These are phyloP conservation scores for Cryptococcus amylolentus DNA, from an alignment of 1,284 basidiomycete species.

Conservation along the genomic window DNA sequence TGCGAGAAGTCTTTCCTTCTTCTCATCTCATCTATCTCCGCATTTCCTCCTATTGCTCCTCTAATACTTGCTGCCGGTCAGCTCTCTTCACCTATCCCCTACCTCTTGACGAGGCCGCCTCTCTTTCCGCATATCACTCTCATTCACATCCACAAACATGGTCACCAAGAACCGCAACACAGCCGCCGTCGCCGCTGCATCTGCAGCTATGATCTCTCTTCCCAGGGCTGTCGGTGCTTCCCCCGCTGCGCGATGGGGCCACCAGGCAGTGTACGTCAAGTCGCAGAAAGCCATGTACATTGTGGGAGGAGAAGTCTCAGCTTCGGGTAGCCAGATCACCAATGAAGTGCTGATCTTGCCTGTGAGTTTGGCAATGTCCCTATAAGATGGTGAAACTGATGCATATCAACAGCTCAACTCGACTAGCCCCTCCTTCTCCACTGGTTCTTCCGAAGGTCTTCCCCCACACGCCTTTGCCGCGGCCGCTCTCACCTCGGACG, in stretches of 20 bases:
- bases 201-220: constrained; percentile 11
- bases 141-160: not conserved
- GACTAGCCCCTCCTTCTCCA: constrained; percentile 34
- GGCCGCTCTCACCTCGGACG: constrained; percentile 26
- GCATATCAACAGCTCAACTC: constrained; percentile 32
- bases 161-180: not conserved
- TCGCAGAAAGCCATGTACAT: constrained; percentile 44
- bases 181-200: not conserved
- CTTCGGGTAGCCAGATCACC: constrained; percentile 36
- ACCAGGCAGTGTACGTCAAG: constrained; percentile 45
- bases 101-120: constrained; percentile 31
- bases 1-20: too few species aligned
- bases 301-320: constrained; percentile 43
- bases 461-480: constrained; percentile 48
- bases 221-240: constrained; percentile 23
- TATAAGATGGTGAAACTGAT: not conserved
- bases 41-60: constrained; percentile 10
- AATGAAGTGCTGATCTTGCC: constrained; percentile 47
- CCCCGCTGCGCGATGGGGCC: constrained; percentile 47
- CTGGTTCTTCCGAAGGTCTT: constrained; percentile 33
- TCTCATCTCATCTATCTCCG: too few species aligned
- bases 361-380: constrained; percentile 19
- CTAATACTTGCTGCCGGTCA: constrained; percentile 34
- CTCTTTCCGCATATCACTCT: not conserved
- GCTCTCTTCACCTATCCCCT: constrained; percentile 5